A percentile compares a stretch with the other conserved stretches of the same genome.
phyloP scores from a whole-genome alignment of 805 yeast genomes.

The Candida maltosa region DNA sequence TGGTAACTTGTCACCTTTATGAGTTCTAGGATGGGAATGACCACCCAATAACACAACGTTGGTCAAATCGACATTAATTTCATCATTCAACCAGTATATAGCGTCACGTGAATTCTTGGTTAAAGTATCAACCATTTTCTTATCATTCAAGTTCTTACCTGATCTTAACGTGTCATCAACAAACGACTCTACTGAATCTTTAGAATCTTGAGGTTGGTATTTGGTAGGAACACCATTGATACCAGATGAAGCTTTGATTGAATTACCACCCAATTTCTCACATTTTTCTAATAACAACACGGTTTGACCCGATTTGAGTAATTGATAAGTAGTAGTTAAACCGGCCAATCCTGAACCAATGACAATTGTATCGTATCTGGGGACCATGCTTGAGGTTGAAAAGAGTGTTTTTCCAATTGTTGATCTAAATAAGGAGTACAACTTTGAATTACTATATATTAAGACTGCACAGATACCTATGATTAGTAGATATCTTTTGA shows the following conservation, averaged over 20 bases:
- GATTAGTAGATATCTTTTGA: too few relatives aligned
- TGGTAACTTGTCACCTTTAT: conserved; percentile 66
- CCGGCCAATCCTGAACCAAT: conserved; percentile 71
- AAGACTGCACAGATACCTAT: too few relatives aligned
- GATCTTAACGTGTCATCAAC: conserved; percentile 65
- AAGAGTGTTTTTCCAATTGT: too few relatives aligned
- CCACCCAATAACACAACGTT: conserved; percentile 79
- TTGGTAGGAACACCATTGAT: conserved; percentile 70
- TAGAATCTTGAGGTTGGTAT: conserved; percentile 50
- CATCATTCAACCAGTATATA: conserved; percentile 68
- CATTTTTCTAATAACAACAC: conserved; percentile 57
- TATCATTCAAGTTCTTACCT: conserved; percentile 59
- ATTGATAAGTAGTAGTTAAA: conserved; percentile 58
- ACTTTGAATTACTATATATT: too few relatives aligned
- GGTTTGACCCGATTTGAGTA: conserved; percentile 50
- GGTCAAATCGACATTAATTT: conserved; percentile 59
- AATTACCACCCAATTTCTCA: conserved; percentile 60
- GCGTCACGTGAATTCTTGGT: conserved; percentile 64
- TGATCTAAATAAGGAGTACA: too few relatives aligned
- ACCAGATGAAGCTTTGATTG: conserved; percentile 67
- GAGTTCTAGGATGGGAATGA: conserved; percentile 77
- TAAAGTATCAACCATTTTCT: conserved; percentile 55
- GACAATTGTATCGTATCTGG: conserved; percentile 42
- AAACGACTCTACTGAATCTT: conserved; percentile 59
- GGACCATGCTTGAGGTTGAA: conserved; percentile 9